Evolutionary conservation across 192 early-diverging fungal genomes (phyloP).

Genomic region (Obelidium mucronatum): DNA sequence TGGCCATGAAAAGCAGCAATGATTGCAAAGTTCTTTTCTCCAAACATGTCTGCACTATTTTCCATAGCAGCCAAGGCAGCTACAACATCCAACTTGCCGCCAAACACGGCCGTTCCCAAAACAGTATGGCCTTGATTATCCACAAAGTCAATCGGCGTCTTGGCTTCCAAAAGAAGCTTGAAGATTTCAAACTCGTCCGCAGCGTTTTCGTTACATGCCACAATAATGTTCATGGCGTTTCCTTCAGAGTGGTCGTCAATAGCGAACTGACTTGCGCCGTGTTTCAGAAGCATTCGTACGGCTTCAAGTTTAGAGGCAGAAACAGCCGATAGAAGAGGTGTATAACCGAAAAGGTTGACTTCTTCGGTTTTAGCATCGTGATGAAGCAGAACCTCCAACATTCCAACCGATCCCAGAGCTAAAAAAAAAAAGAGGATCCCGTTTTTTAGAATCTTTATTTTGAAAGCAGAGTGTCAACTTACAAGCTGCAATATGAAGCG

Average conservation of each 20-base stretch:
- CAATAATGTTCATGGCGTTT: neutral
- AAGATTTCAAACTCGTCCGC: slow-evolving; percentile 1
- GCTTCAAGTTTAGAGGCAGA: neutral
- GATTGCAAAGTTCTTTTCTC: neutral
- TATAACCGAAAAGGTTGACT: neutral
- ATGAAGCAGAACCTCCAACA: neutral
- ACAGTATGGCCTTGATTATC: neutral
- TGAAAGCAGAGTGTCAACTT: too few species aligned
- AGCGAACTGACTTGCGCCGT: neutral
- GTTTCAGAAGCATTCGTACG: neutral
- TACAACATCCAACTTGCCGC: neutral
- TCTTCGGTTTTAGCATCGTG: neutral
- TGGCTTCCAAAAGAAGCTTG: neutral
- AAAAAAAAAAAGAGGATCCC: neutral
- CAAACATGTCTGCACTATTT: neutral
- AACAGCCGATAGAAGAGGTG: neutral
- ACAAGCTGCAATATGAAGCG: slow-evolving; percentile 27
- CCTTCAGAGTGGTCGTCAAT: neutral
- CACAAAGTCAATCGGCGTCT: neutral
- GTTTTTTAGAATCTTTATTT: neutral
- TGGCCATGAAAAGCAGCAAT: neutral
- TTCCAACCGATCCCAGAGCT: neutral
- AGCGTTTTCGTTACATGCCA: neutral
- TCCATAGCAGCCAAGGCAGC: neutral
- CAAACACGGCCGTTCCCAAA: neutral